phyloP scores from a whole-genome alignment of 139 green algal genomes.

The Auxenochlorella pyrenoidosa region DNA sequence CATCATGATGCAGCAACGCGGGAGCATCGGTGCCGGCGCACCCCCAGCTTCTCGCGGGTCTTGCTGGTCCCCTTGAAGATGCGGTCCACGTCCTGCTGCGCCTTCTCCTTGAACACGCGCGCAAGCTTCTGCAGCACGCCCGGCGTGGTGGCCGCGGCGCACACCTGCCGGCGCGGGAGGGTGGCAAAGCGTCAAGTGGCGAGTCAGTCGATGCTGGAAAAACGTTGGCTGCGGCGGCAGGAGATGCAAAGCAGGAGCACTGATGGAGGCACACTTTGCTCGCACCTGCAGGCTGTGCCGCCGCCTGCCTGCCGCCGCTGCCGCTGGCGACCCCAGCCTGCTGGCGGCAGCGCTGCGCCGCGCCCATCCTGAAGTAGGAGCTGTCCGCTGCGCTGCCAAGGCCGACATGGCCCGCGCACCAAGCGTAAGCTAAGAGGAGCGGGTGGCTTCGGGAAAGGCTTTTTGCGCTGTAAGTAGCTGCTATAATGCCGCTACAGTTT shows the following conservation, averaged over 20 bases:
- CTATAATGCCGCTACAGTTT: too few species aligned
- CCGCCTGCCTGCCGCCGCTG: neutral
- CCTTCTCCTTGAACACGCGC: constrained; percentile 94
- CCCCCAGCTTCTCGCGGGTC: constrained; percentile 89
- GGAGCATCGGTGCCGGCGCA: constrained; percentile 37
- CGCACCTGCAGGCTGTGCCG: neutral
- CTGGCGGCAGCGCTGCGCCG: too few species aligned
- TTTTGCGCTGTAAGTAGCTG: too few species aligned
- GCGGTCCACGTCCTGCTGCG: constrained; percentile 82
- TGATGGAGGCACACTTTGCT: neutral
- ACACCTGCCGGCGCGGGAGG: neutral
- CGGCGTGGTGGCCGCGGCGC: neutral
- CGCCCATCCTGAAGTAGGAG: too few species aligned
- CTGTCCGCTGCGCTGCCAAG: too few species aligned
- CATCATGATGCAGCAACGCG: neutral
- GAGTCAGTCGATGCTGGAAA: neutral
- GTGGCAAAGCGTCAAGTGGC: neutral
- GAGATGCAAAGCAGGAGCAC: neutral
- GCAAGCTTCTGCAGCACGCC: constrained; percentile 76
- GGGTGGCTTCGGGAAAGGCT: too few species aligned
- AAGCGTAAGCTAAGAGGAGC: too few species aligned
- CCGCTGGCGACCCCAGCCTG: neutral
- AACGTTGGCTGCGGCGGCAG: neutral
- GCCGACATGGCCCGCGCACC: too few species aligned
- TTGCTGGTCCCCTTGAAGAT: constrained; percentile 93